These are phyloP conservation scores for Zygotorulaspora chibaensis DNA, from an alignment of 805 yeast genomes.

Conservation along the genomic window DNA sequence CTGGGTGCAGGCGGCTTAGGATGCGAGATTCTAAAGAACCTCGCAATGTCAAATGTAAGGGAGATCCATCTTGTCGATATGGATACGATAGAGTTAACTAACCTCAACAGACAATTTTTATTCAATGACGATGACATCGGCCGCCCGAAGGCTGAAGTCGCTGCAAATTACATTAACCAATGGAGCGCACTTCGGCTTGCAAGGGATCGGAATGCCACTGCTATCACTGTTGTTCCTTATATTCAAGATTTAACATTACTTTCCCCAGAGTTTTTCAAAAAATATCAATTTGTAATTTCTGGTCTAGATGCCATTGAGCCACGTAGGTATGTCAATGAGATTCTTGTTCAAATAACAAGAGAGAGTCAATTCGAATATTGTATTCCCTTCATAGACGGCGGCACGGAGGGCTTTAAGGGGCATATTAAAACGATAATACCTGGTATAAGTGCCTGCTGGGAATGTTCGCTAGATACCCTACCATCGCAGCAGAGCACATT, in stretches of 20 bases:
- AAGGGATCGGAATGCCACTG: constrained; percentile 25
- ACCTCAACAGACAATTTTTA: constrained; percentile 85
- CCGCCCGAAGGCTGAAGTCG: constrained; percentile 74
- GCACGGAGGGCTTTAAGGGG: constrained; percentile 92
- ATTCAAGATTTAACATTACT: constrained; percentile 64
- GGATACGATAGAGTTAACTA: constrained; percentile 88
- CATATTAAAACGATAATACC: constrained; percentile 87
- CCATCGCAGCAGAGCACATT: constrained; percentile 50
- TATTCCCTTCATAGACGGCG: constrained; percentile 84
- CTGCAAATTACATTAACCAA: constrained; percentile 53
- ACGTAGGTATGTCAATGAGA: constrained; percentile 80
- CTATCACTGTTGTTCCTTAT: constrained; percentile 51
- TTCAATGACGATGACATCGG: constrained; percentile 81
- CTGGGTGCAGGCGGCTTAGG: constrained; percentile 97
- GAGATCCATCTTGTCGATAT: constrained; percentile 83
- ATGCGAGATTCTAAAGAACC: constrained; percentile 78
- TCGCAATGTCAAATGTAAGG: constrained; percentile 62
- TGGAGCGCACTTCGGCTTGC: constrained; percentile 25
- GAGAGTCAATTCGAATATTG: constrained; percentile 44
- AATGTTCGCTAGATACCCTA: constrained; percentile 78
- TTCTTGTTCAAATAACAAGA: constrained; percentile 60
- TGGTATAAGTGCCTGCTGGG: constrained; percentile 82
- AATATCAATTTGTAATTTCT: constrained; percentile 71
- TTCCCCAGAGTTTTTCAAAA: constrained; percentile 55
- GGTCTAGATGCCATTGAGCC: constrained; percentile 91